Conservation (phyloP, 768 basidiomycete genomes). For the Pholiota conissans region DNA sequence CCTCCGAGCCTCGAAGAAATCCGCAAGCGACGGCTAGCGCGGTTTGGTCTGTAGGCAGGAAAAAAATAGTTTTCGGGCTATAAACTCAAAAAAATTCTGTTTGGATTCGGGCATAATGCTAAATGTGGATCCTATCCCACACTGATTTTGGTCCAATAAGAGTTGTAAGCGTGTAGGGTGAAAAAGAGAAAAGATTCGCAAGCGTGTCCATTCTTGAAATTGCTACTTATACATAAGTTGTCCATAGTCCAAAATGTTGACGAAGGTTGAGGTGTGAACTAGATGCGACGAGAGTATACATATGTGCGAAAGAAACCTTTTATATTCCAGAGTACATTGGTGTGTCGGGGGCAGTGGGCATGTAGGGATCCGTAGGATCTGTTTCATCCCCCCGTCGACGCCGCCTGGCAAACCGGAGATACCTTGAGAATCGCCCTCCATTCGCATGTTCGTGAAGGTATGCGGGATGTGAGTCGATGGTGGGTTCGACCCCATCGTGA, state of each 20-base stretch:
- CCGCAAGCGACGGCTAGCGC: constrained; percentile 59
- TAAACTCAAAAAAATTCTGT: no score
- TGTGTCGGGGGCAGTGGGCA: constrained; percentile 31
- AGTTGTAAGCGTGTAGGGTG: no score
- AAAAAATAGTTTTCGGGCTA: background rate
- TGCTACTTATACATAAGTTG: background rate
- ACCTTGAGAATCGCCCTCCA: constrained; percentile 53
- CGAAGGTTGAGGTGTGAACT: background rate
- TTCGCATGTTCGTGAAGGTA: constrained; percentile 9
- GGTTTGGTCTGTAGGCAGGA: constrained; percentile 52
- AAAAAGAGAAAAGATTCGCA: no score
- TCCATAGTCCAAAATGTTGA: background rate
- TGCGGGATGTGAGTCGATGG: background rate
- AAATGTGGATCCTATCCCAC: no score
- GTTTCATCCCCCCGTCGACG: constrained; percentile 27
- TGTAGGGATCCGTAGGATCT: constrained; percentile 33
- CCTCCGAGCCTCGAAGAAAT: constrained; percentile 64
- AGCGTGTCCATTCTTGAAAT: no score
- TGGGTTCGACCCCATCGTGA: constrained; percentile 18
- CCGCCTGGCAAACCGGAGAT: constrained; percentile 51
- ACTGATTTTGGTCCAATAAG: no score
- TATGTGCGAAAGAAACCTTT: constrained; percentile 1
- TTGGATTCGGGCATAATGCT: no score
- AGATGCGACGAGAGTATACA: background rate
- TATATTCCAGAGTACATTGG: constrained; percentile 24